These are phyloP conservation scores for Aspergillus fijiensis DNA, from an alignment of 2,329 filamentous ascomycete species.

Conservation along the genomic window DNA sequence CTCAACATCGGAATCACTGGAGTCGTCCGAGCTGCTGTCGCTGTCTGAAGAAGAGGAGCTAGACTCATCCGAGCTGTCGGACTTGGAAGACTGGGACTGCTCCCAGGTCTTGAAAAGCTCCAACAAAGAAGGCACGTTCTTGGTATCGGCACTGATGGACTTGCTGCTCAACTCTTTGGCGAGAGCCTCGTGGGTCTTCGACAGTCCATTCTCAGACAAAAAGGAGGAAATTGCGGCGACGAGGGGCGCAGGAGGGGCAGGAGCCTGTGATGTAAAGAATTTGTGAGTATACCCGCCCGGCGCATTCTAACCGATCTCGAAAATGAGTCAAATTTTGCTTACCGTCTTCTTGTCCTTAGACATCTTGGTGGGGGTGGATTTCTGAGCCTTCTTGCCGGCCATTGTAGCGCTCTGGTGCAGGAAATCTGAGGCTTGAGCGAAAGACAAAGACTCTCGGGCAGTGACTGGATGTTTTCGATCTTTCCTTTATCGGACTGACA, in stretches of 20 bases:
- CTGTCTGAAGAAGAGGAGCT: slow-evolving; percentile 22
- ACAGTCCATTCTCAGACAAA: slow-evolving; percentile 65
- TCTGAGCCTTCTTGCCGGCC: slow-evolving; percentile 28
- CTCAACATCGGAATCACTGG: slow-evolving; percentile 44
- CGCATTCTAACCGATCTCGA: not conserved
- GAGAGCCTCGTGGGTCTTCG: slow-evolving; percentile 61
- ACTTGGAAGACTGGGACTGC: slow-evolving; percentile 18
- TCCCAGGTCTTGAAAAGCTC: slow-evolving; percentile 41
- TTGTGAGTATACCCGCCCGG: slow-evolving; percentile 10
- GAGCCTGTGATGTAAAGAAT: slow-evolving; percentile 18
- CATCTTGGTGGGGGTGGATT: slow-evolving; percentile 23
- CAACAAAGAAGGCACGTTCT: slow-evolving; percentile 39
- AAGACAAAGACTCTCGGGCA: not conserved
- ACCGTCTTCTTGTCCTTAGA: slow-evolving; percentile 27
- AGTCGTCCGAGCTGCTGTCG: slow-evolving; percentile 35
- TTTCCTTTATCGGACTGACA: slow-evolving; percentile 7
- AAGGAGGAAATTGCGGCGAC: slow-evolving; percentile 67
- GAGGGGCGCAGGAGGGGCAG: slow-evolving; percentile 58
- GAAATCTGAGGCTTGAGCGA: not conserved
- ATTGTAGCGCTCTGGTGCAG: slow-evolving; percentile 21
- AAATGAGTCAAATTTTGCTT: not conserved
- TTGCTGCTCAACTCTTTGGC: slow-evolving; percentile 56
- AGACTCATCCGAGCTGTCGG: slow-evolving; percentile 18
- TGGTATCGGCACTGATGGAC: slow-evolving; percentile 24
- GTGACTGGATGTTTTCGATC: not conserved